Evolutionary conservation across 2,329 filamentous ascomycete genomes (phyloP).

Genomic region (Macrophomina pseudophaseolina): DNA sequence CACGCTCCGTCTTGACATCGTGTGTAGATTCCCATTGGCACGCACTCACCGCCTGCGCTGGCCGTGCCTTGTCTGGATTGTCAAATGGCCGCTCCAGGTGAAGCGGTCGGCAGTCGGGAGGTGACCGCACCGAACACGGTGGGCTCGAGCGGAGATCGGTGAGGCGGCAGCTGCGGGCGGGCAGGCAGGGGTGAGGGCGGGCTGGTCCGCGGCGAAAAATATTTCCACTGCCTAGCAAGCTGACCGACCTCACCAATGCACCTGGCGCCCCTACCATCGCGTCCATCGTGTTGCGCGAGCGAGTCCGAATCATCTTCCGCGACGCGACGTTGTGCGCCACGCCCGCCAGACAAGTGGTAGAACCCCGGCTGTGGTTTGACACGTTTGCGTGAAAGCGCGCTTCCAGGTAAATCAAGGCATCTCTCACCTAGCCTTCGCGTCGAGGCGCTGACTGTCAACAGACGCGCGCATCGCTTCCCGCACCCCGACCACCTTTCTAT

Average conservation of each 20-base stretch:
- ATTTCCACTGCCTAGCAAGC: conserved; percentile 15
- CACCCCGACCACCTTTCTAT: neutral
- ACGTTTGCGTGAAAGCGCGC: neutral
- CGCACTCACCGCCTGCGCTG: too few species aligned
- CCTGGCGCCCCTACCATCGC: conserved; percentile 22
- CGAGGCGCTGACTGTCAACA: conserved; percentile 16
- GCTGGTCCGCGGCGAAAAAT: conserved; percentile 15
- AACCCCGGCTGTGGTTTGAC: neutral
- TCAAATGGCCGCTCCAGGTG: neutral
- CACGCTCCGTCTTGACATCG: neutral
- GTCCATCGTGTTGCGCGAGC: conserved; percentile 16
- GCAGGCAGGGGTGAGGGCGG: neutral
- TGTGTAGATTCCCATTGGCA: neutral
- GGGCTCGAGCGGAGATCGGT: neutral
- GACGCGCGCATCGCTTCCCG: conserved; percentile 13
- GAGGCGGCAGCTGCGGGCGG: neutral
- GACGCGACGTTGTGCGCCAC: conserved; percentile 13
- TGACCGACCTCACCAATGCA: conserved; percentile 11
- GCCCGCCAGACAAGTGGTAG: neutral
- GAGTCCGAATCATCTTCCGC: conserved; percentile 1
- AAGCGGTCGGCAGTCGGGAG: neutral
- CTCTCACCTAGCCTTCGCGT: neutral
- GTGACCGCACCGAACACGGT: neutral
- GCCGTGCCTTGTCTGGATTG: too few species aligned
- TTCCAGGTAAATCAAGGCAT: neutral